Conservation (phyloP, 352 stramenopile species). For the Aphanomyces euteiches region DNA sequence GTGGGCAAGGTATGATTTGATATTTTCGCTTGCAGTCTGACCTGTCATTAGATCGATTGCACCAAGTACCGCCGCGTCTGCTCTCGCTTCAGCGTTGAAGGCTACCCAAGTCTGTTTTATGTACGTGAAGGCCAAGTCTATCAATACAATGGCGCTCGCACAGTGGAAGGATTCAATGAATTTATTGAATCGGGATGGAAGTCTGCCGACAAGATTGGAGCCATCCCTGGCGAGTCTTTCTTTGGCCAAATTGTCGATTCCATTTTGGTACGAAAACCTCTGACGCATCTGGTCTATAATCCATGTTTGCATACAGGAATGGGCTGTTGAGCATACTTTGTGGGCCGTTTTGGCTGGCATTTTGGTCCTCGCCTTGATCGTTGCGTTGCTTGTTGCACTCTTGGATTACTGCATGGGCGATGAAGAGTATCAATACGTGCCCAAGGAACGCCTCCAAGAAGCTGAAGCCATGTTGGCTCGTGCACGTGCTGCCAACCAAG, state of each 20-base stretch:
- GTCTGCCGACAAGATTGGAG: constrained; percentile 47
- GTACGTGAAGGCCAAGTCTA: constrained; percentile 69
- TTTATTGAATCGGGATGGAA: constrained; percentile 59
- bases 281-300: constrained; percentile 1
- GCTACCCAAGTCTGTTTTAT: constrained; percentile 76
- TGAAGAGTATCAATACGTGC: constrained; percentile 50
- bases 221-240: constrained; percentile 59
- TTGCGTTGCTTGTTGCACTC: constrained; percentile 64
- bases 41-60: constrained; percentile 43
- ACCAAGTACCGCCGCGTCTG: constrained; percentile 77
- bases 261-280: constrained; percentile 34
- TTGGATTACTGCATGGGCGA: constrained; percentile 69
- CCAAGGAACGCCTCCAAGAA: constrained; percentile 31
- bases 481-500: neutral
- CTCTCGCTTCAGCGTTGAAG: constrained; percentile 75
- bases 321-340: constrained; percentile 67
- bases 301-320: constrained; percentile 40
- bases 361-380: constrained; percentile 53
- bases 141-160: constrained; percentile 69
- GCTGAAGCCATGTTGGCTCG: constrained; percentile 21
- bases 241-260: constrained; percentile 60
- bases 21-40: neutral
- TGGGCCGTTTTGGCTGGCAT: constrained; percentile 55
- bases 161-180: constrained; percentile 60
- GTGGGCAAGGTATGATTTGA: constrained; percentile 53